A percentile compares a stretch with the other conserved stretches of the same genome.
Conservation (phyloP, 495 filamentous ascomycete genomes). For the Cercophora newfieldiana region DNA sequence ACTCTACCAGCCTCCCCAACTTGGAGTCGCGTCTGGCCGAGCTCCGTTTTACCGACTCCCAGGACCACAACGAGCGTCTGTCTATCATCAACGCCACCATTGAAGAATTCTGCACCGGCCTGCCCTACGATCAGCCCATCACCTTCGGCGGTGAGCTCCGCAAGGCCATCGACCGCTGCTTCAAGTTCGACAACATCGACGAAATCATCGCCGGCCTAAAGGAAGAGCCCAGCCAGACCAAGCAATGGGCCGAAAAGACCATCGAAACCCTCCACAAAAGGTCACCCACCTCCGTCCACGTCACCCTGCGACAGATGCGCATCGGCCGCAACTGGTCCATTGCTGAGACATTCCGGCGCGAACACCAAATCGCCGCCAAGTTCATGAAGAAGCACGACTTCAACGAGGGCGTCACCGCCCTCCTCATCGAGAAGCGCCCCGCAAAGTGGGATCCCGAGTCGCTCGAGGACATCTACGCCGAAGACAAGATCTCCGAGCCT, state of each 20-base stretch:
- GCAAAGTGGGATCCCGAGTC: constrained; percentile 72
- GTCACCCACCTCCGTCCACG: constrained; percentile 81
- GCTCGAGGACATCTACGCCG: constrained; percentile 58
- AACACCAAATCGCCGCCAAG: constrained; percentile 72
- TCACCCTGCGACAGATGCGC: constrained; percentile 78
- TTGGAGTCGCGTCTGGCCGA: constrained; percentile 86
- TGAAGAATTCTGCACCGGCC: constrained; percentile 82
- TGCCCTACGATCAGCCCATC: constrained; percentile 70
- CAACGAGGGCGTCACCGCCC: constrained; percentile 76
- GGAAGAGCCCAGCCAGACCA: constrained; percentile 50
- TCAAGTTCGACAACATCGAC: constrained; percentile 62
- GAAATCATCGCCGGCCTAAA: constrained; percentile 69
- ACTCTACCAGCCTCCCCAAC: constrained; percentile 77
- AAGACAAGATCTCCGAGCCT: constrained; percentile 54
- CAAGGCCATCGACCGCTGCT: constrained; percentile 81
- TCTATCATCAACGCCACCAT: constrained; percentile 80
- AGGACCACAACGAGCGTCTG: constrained; percentile 58
- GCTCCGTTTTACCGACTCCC: constrained; percentile 78
- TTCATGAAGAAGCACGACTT: constrained; percentile 93
- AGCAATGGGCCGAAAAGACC: constrained; percentile 74
- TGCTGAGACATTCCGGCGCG: constrained; percentile 74
- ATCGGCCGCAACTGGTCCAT: constrained; percentile 75
- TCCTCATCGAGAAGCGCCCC: constrained; percentile 64
- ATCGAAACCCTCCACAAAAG: constrained; percentile 67
- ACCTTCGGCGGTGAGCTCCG: constrained; percentile 64